Base-by-base conservation (phyloP, 495 filamentous ascomycete species). In the Neurospora sp. region DNA sequence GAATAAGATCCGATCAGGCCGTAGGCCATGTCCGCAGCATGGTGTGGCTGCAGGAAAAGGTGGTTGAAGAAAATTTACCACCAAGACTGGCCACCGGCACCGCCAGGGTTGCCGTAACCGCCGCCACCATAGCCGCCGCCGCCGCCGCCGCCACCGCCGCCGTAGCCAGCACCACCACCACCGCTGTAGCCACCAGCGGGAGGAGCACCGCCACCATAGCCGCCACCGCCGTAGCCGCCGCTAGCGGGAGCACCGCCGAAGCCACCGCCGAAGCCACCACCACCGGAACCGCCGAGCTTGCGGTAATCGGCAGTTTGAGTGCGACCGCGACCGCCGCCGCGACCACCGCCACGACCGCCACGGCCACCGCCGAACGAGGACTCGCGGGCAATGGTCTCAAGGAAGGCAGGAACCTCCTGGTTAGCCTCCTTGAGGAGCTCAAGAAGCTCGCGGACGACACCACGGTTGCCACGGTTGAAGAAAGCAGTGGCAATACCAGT, bases 381-480 rank as follows among this genome's bases (percentile, higher is more conserved):
- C 85, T 98, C 96, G 73, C 96, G 94, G 78, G 96, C 94, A 84
- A 98, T 96, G 79, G 91, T 94, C 87, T 98, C 96, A 38, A 99
- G 85, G 89, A 98, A 99, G 39, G 85, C 81, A 38, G 96, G 96
- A 73, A 98, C 90, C 77, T 98, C 96, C 82, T 99, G 96, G 85
- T 98, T 95, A 73, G 95, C 95, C 80, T 99, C 96, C 86, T 98
- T 98, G 71, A 99, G 87, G 39, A 99, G 89, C 42, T 99, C 96
- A 76, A 99, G 89, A 70, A 99, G 88, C 80, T 98, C 96, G 69
- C 94, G 91, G 69, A 97, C 96, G 75, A 99, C 92, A 82, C 94
- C 96, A 75, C 96, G 93, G 88, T 99, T 99, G 77, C 94, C 94
- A 79, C 96, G 96, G 89, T 99, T 99, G 90, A 98, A 98, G 88